These are phyloP conservation scores for Metschnikowia chrysomelidarum DNA, from an alignment of 805 yeast species.

Conservation along the genomic window DNA sequence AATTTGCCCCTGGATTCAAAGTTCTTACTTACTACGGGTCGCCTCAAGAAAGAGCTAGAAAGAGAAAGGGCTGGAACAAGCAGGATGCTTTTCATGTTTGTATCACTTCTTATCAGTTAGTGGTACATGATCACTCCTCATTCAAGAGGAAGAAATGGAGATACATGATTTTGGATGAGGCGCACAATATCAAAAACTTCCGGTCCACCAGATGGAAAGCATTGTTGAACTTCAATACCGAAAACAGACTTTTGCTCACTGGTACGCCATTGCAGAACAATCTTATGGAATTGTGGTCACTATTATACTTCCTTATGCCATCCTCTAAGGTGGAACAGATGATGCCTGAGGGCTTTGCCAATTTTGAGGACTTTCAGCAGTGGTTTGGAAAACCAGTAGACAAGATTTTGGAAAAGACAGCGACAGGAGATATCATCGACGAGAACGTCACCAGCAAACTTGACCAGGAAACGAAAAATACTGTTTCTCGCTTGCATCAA, in stretches of 20 bases:
- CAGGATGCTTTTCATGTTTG: slow-evolving; percentile 96
- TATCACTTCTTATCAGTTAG: slow-evolving; percentile 94
- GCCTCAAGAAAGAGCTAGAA: slow-evolving; percentile 94
- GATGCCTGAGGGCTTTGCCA: slow-evolving; percentile 96
- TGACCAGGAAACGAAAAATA: slow-evolving; percentile 75
- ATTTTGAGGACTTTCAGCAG: slow-evolving; percentile 90
- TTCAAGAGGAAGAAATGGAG: slow-evolving; percentile 92
- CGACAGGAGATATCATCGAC: slow-evolving; percentile 48
- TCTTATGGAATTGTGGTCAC: slow-evolving; percentile 93
- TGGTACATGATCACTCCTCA: slow-evolving; percentile 95
- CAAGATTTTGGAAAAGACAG: slow-evolving; percentile 70
- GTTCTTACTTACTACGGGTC: slow-evolving; percentile 94
- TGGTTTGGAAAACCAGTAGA: slow-evolving; percentile 99
- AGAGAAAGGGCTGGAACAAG: slow-evolving; percentile 96
- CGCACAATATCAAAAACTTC: slow-evolving; percentile 95
- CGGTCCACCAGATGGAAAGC: slow-evolving; percentile 98
- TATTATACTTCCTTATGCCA: slow-evolving; percentile 94
- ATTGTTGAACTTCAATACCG: slow-evolving; percentile 87
- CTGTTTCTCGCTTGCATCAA: slow-evolving; percentile 87
- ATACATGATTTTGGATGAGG: slow-evolving; percentile 96
- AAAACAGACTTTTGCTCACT: slow-evolving; percentile 79
- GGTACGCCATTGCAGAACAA: slow-evolving; percentile 98
- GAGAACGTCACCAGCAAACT: slow-evolving; percentile 42
- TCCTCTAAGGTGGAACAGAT: slow-evolving; percentile 66
- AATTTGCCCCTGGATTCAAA: slow-evolving; percentile 97